Evolutionary conservation across 345 rosid genomes (phyloP).

Genomic region (sweet orange (Citrus sinensis)): DVS_A1.0 CM039164.1:27764001-27764500

Average conservation of each 20-base stretch:
- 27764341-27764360: conserved; percentile 7
- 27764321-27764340: conserved; percentile 5
- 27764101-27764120: too few species aligned
- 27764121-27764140: too few species aligned
- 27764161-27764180: background rate
- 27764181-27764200: background rate
- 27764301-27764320: background rate
- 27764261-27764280: conserved; percentile 15
- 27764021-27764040: background rate
- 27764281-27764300: background rate
- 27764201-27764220: background rate
- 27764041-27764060: background rate
- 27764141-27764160: background rate
- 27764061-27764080: too few species aligned
- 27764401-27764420: background rate
- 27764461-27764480: background rate
- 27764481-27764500: background rate
- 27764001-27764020: too few species aligned
- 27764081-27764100: too few species aligned
- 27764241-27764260: conserved; percentile 11
- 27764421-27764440: too few species aligned
- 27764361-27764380: conserved; percentile 3
- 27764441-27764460: background rate
- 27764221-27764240: background rate
- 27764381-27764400: conserved; percentile 18